Base-by-base conservation (phyloP, 2,329 filamentous ascomycete genomes). In the Camptophora hylomeconis region DNA sequence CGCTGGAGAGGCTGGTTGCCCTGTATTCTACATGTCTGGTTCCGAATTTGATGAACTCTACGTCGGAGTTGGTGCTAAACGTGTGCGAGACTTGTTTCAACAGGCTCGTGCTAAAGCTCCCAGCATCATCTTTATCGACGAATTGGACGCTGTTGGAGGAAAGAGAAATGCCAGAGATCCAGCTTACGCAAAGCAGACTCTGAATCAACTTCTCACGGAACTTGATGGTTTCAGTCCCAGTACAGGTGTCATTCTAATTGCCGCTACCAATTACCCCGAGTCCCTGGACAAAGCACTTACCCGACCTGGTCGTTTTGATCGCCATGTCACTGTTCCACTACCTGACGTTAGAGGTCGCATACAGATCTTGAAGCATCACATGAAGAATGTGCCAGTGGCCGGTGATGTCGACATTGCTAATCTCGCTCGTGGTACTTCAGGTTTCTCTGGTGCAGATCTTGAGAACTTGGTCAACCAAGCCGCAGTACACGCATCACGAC, bases 1-100 rank as follows among this genome's bases (percentile, higher is more conserved):
- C 36, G 89, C 89, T 26, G 89, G 89, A 29, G 89, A 98, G 61
- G 86, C 89, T 30, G 89, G 87, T 32, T 89, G 98, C 11, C 89
- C 89, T 2, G 98, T 98, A 67, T 98, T 95, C 67, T 98, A 94
- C 68, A 95, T 98, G 87, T 98, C 89, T 49, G 89, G 89, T 28
- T 92, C 83, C 34, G 89, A 98, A 54, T 98, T 98, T 50, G 89
- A 98, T 49, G 89, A 98, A 57, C 79, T 98, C 29, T 98, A 94
- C 49, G 92, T 98, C 19, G 89, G 89, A 50, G 89, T 98, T 30
- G 84, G 86, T 50, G 84, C 84, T 24, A 93, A 98, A 65, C 80
- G 89, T 48, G 87, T 98, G 26, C 82, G 89, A 35, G 89, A 94
- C 38, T 69, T 93, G n/a, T 92, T 93, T 53, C 60, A 66, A 24